A percentile compares a stretch with the other conserved stretches of the same genome.
phyloP scores from a whole-genome alignment of 1,139 yeast species.

The Diutina scorzettiae region DNA sequence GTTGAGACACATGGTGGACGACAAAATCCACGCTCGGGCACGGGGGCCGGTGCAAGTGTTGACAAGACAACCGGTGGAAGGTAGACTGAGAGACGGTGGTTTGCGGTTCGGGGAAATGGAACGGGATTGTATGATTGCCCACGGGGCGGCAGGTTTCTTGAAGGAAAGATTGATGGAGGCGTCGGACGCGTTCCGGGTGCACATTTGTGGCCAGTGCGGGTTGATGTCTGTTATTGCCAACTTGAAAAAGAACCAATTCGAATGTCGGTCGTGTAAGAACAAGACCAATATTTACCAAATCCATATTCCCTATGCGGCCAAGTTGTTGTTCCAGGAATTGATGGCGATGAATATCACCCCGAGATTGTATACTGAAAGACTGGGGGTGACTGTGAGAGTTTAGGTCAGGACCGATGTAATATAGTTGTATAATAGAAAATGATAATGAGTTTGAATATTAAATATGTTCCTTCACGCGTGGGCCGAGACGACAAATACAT shows the following conservation, averaged over 20 bases:
- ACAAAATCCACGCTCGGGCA: conserved; percentile 98
- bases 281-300: conserved; percentile 96
- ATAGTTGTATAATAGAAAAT: background rate
- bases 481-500: no score
- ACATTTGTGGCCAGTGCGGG: conserved; percentile 96
- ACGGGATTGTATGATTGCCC: conserved; percentile 99
- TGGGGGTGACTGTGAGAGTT: conserved; percentile 31
- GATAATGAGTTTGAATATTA: no score
- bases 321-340: conserved; percentile 89
- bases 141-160: conserved; percentile 96
- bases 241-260: conserved; percentile 92
- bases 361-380: conserved; percentile 62
- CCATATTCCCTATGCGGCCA: conserved; percentile 96
- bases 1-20: conserved; percentile 98
- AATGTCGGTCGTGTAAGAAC: conserved; percentile 96
- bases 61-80: conserved; percentile 98
- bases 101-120: conserved; percentile 99
- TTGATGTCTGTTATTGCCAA: conserved; percentile 96
- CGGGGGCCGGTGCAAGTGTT: conserved; percentile 98
- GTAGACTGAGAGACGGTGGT: conserved; percentile 99
- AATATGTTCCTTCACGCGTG: no score
- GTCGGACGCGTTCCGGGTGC: conserved; percentile 96
- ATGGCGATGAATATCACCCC: conserved; percentile 98
- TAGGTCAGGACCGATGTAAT: conserved; percentile 9
- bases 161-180: conserved; percentile 98